A percentile compares a stretch with the other conserved stretches of the same genome.
Conservation (phyloP, 2,329 filamentous ascomycete species). For the Trichoderma sp. region DNA sequence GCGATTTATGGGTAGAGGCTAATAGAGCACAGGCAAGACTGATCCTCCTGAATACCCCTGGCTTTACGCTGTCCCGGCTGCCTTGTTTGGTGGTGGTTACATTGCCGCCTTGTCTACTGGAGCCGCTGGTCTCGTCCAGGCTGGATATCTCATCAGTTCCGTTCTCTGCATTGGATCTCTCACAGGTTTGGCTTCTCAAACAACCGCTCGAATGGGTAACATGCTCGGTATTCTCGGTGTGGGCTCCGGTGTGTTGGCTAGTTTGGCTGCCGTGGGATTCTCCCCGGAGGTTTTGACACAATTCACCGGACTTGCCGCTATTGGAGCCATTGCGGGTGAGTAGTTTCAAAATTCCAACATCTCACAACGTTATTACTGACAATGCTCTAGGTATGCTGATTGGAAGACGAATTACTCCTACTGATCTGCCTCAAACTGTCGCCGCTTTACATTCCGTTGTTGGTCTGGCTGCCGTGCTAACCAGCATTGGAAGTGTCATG, state of each 20-base stretch:
- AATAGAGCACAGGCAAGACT: constrained; percentile 57
- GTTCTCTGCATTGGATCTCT: constrained; percentile 82
- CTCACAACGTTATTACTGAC: constrained; percentile 5
- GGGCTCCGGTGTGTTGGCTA: constrained; percentile 77
- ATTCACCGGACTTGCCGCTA: constrained; percentile 70
- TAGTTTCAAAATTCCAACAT: neutral
- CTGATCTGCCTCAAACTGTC: constrained; percentile 84
- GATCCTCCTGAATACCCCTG: constrained; percentile 87
- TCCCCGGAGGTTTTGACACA: constrained; percentile 75
- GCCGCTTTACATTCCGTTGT: constrained; percentile 88
- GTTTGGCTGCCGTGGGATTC: constrained; percentile 77
- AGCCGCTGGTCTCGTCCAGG: constrained; percentile 79
- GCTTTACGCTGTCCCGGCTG: constrained; percentile 76
- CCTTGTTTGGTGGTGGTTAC: constrained; percentile 77
- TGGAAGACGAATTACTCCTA: constrained; percentile 82
- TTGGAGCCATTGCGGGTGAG: constrained; percentile 64
- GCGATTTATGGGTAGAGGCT: constrained; percentile 8
- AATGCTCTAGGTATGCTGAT: constrained; percentile 62
- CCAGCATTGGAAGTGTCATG: constrained; percentile 84
- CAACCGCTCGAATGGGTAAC: constrained; percentile 81
- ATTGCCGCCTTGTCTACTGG: constrained; percentile 77
- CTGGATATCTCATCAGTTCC: constrained; percentile 82
- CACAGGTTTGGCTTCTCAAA: constrained; percentile 76
- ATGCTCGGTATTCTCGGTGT: constrained; percentile 85
- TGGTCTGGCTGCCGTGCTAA: constrained; percentile 82